phyloP scores from a whole-genome alignment of 441 rosid genomes.

The Geranium incanum region DNA sequence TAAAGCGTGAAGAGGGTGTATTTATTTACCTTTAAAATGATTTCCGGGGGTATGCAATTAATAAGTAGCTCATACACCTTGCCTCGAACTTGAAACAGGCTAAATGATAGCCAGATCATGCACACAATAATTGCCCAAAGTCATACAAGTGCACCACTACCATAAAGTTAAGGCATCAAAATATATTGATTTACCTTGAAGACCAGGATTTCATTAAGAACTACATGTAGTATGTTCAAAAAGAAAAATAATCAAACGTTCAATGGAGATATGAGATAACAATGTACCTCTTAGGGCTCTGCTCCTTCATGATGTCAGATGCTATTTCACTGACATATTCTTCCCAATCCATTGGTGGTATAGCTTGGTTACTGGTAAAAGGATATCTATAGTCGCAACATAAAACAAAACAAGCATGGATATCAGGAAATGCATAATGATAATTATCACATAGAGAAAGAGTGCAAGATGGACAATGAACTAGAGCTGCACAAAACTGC shows the following conservation, averaged over 20 bases:
- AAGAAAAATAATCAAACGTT: not conserved
- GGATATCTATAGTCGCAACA: conserved; percentile 54
- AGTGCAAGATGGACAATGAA: conserved; percentile 11
- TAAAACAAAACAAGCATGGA: conserved; percentile 4
- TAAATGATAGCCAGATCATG: no score
- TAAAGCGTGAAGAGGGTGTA: conserved; percentile 7
- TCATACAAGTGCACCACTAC: not conserved
- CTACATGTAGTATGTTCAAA: not conserved
- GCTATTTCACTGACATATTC: conserved; percentile 82
- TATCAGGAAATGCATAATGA: conserved; percentile 12
- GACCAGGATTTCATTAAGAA: not conserved
- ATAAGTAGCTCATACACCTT: conserved; percentile 75
- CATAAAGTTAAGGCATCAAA: not conserved
- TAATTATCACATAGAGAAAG: conserved; percentile 7
- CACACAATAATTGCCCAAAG: not conserved
- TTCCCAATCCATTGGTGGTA: conserved; percentile 93
- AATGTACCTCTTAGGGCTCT: conserved; percentile 78
- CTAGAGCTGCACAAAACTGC: not conserved
- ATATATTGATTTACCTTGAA: not conserved
- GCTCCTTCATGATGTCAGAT: conserved; percentile 83
- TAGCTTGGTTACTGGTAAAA: conserved; percentile 56
- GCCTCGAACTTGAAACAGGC: conserved; percentile 72
- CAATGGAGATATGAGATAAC: not conserved
- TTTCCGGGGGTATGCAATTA: conserved; percentile 84
- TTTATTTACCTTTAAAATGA: conserved; percentile 59